Percentiles rank a stretch among this genome's conserved stretches.
Evolutionary conservation across 2,329 filamentous ascomycete genomes (phyloP).

Genomic region (Biscogniauxia marginata): DNA sequence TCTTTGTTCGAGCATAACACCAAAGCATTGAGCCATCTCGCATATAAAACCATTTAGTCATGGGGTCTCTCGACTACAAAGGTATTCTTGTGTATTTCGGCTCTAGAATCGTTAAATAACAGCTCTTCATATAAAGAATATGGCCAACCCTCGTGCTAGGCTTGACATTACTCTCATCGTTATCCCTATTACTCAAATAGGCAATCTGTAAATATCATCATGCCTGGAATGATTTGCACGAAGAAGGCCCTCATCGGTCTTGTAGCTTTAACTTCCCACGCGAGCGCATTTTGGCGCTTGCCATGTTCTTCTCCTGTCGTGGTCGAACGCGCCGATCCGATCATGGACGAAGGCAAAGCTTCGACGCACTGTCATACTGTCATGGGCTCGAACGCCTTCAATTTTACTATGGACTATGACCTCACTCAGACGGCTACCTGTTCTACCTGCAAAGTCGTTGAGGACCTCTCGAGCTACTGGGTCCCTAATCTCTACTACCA

Average conservation of each 20-base stretch:
- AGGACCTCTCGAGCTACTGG: constrained; percentile 69
- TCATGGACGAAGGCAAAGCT: constrained; percentile 53
- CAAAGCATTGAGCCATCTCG: not conserved
- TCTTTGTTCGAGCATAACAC: not conserved
- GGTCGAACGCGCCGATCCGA: constrained; percentile 55
- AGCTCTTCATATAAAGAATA: not conserved
- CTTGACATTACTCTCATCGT: not conserved
- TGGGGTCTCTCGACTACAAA: not conserved
- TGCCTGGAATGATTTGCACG: constrained; percentile 6
- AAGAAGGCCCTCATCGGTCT: constrained; percentile 12
- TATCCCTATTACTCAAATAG: not conserved
- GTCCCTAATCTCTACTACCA: constrained; percentile 55
- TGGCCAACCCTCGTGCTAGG: not conserved
- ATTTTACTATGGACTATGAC: constrained; percentile 51
- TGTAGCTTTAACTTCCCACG: constrained; percentile 9
- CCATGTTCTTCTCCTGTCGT: constrained; percentile 26
- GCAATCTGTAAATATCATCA: not conserved
- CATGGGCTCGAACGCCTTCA: constrained; percentile 62
- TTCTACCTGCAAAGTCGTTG: constrained; percentile 61
- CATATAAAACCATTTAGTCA: not conserved
- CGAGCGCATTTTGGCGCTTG: constrained; percentile 24
- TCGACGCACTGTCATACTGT: constrained; percentile 60
- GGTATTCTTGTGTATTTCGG: not conserved
- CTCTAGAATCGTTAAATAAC: not conserved
- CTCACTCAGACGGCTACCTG: constrained; percentile 55